phyloP scores from a whole-genome alignment of 176 grass and related monocot genomes.

The Tillandsia fasciculata region DNA sequence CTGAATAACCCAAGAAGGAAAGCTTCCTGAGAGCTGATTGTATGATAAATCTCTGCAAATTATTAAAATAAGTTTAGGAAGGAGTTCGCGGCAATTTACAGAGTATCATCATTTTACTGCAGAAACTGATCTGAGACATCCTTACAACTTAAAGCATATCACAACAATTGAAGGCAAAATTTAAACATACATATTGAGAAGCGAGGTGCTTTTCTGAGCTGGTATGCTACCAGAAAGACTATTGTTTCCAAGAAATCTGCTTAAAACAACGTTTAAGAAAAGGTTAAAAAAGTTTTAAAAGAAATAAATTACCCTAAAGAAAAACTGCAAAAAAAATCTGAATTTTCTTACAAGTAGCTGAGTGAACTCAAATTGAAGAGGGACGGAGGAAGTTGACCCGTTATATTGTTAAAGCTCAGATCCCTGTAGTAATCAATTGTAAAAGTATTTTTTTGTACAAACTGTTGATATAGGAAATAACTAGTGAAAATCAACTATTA shows the following conservation, averaged over 20 bases:
- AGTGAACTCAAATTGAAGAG: constrained; percentile 44
- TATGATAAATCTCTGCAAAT: constrained; percentile 77
- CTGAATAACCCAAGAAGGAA: constrained; percentile 69
- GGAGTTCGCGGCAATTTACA: neutral
- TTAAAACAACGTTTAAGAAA: neutral
- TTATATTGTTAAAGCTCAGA: constrained; percentile 91
- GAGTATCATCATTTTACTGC: constrained; percentile 2
- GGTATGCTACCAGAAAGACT: constrained; percentile 69
- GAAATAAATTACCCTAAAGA: neutral
- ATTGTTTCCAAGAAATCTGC: constrained; percentile 91
- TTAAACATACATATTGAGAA: constrained; percentile 43
- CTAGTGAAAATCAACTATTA: neutral
- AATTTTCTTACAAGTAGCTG: constrained; percentile 34
- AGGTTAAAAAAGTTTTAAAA: neutral
- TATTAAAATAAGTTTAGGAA: constrained; percentile 15
- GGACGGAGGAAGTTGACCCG: constrained; percentile 44
- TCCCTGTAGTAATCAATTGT: constrained; percentile 32
- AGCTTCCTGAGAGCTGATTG: constrained; percentile 68
- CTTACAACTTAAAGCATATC: too few species aligned
- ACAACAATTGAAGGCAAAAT: neutral
- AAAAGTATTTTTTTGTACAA: neutral
- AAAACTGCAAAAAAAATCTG: neutral
- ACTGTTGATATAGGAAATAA: neutral
- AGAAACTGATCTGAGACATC: too few species aligned
- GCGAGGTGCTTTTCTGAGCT: constrained; percentile 27